These are phyloP conservation scores for Xylaria sp. DNA, from an alignment of 2,329 filamentous ascomycete genomes.

Conservation along the genomic window DNA sequence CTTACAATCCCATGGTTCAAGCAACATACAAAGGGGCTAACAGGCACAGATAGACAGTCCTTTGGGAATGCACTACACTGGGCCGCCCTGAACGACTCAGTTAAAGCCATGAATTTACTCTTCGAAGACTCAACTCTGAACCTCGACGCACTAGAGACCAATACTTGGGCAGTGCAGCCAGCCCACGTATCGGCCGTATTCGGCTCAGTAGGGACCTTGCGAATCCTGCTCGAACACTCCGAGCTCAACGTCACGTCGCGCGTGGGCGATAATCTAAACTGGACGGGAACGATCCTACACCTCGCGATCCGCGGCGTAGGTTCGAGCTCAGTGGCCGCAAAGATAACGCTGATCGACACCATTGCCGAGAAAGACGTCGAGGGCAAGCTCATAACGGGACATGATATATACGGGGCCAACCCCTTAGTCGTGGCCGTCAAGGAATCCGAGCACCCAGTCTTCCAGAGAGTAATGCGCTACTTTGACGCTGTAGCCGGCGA, in stretches of 20 bases:
- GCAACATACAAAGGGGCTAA: not conserved
- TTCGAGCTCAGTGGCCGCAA: slow-evolving; percentile 6
- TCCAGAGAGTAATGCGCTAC: slow-evolving; percentile 24
- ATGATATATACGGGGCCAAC: slow-evolving; percentile 25
- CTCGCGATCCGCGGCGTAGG: slow-evolving; percentile 22
- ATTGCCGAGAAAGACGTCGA: slow-evolving; percentile 26
- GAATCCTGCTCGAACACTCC: slow-evolving; percentile 15
- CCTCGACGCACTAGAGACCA: slow-evolving; percentile 20
- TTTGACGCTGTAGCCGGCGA: slow-evolving; percentile 18
- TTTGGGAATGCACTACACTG: slow-evolving; percentile 26
- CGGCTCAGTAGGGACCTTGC: slow-evolving; percentile 23
- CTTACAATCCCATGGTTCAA: slow-evolving; percentile 16
- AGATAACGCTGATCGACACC: slow-evolving; percentile 20
- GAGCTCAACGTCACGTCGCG: slow-evolving; percentile 23
- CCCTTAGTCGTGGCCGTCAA: slow-evolving; percentile 17
- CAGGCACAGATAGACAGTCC: slow-evolving; percentile 15
- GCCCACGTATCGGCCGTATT: slow-evolving; percentile 25
- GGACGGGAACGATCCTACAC: slow-evolving; percentile 26
- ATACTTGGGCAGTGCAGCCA: slow-evolving; percentile 23
- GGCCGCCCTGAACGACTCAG: slow-evolving; percentile 23
- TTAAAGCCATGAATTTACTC: slow-evolving; percentile 16
- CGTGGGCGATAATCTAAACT: slow-evolving; percentile 19
- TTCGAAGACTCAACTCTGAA: slow-evolving; percentile 18
- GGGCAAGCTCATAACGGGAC: slow-evolving; percentile 13
- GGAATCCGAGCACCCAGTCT: slow-evolving; percentile 16